Base-by-base conservation (phyloP, 176 grass and related monocot species). In the Avena atlantica region DNA sequence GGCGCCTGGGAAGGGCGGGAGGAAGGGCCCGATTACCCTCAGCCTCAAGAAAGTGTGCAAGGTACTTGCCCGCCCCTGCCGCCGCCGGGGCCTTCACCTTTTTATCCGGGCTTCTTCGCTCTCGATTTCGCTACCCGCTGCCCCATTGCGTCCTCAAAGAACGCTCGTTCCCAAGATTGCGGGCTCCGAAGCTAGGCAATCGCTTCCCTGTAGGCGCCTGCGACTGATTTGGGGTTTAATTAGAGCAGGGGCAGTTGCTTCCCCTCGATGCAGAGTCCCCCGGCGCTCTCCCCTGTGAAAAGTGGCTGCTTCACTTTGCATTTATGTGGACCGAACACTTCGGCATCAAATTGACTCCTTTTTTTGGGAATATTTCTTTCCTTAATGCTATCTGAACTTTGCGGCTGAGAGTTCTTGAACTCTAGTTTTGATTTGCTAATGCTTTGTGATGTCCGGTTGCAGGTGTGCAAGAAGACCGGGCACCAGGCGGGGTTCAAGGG, bases 21-120 rank as follows among this genome's bases (percentile, higher is more conserved):
- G 83, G 76, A 93, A 91, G 77, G 87, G 63, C 17, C 60, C 88
- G n/a, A 95, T 98, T 78, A 95, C 89, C 77, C 93, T 98, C 75
- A 95, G 89, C 37, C 95, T 98, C 48, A 92, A 93, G 83, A 98
- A 93, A 89, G 95, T 98, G 9, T 98, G 95, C 84, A 97, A 97
- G 92, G 90, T 94, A 85, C 44, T 45, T 7, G 16, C 10, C 64
- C 29, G 55, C 70, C 71, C n/a, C 20, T 3, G 71, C 71, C 45
- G 66, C 78, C 45, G 57, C 16, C 10, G 11, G 62, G 7, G 9
- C 16, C 14, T 71, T 15, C 44, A 63, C 15, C 47, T 84, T 74
- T 76, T 68, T 0, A 55, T 62, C 34, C 11, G 0, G 8, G 45
- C 61, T 15, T 12, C 31, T 59, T 1, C 9, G 12, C 59, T 55